Conservation (phyloP, 306 rosid genomes). For the Malus fusca region DNA sequence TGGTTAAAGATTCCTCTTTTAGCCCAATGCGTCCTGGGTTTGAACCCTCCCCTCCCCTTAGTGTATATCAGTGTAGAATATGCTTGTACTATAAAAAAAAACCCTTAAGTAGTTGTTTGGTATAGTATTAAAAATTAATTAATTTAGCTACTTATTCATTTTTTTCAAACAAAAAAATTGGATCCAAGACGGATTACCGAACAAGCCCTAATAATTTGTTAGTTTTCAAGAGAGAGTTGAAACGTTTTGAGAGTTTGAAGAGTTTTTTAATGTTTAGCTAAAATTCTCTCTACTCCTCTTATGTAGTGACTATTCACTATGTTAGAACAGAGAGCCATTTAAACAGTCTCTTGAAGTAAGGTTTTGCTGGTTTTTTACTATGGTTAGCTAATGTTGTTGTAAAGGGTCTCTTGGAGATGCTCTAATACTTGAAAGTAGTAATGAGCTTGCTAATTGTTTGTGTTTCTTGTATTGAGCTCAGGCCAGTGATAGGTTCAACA, state of each 20-base stretch:
- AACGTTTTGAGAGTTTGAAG: no score
- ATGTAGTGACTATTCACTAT: not conserved
- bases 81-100: no score
- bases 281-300: no score
- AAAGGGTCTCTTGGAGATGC: not conserved
- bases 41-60: not conserved
- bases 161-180: no score
- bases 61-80: not conserved
- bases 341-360: not conserved
- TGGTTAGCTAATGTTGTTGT: not conserved
- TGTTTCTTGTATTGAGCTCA: slow-evolving; percentile 11
- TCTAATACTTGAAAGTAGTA: not conserved
- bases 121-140: no score
- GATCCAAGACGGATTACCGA: no score
- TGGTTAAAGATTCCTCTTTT: not conserved
- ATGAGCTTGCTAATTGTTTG: not conserved
- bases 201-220: no score
- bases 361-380: no score
- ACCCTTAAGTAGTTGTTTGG: not conserved
- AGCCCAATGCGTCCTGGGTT: not conserved
- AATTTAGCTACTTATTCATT: not conserved
- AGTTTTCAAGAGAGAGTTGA: no score
- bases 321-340: not conserved
- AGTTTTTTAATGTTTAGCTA: no score
- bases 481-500: slow-evolving; percentile 97